phyloP scores from a whole-genome alignment of 306 rosid genomes.

The Gillenia trifoliata region DNA sequence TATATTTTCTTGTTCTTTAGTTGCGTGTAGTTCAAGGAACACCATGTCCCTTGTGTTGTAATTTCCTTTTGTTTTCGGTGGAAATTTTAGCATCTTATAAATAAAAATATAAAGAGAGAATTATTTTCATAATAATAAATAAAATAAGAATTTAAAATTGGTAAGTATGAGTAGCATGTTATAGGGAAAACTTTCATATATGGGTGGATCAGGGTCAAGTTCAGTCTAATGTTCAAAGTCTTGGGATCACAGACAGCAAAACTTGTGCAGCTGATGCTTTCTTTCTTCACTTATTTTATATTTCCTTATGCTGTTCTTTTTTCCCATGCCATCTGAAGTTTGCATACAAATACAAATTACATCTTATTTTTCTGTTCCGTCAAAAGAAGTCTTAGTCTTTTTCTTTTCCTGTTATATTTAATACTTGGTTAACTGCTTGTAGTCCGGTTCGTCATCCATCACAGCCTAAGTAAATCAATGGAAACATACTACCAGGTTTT shows the following conservation, averaged over 20 bases:
- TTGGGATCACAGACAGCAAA: not conserved
- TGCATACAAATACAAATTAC: not conserved
- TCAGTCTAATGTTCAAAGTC: not conserved
- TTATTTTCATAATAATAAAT: too few species aligned
- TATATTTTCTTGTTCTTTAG: too few species aligned
- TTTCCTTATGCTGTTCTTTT: not conserved
- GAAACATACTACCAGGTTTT: constrained; percentile 96
- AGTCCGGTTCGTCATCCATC: constrained; percentile 99
- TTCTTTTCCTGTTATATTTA: constrained; percentile 8
- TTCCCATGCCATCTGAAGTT: not conserved
- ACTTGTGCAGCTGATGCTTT: not conserved
- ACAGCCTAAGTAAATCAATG: constrained; percentile 97
- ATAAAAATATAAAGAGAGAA: too few species aligned
- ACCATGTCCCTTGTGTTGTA: not conserved
- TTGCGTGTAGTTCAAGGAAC: not conserved
- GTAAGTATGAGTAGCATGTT: not conserved
- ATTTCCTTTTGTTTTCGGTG: too few species aligned
- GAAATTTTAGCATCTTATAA: not conserved
- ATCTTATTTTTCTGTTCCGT: not conserved
- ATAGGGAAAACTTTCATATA: not conserved
- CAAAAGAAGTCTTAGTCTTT: too few species aligned
- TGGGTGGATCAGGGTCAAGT: not conserved
- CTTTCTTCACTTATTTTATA: not conserved
- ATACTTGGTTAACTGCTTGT: constrained; percentile 40
- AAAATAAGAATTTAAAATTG: not conserved